phyloP scores from a whole-genome alignment of 2,329 filamentous ascomycete species.

The Claviceps arundinis region DNA sequence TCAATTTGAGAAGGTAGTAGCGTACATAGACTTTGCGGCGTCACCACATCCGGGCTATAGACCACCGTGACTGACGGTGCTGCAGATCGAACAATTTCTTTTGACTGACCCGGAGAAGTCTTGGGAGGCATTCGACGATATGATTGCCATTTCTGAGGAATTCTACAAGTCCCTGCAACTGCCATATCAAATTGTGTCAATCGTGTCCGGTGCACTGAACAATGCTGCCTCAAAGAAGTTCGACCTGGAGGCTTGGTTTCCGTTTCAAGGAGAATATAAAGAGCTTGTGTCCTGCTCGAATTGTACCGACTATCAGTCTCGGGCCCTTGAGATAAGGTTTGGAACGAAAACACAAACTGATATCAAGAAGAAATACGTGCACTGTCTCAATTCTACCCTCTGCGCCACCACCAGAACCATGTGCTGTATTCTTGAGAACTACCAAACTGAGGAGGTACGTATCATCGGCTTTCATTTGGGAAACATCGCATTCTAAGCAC shows the following conservation, averaged over 20 bases:
- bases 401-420: conserved; percentile 85
- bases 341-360: conserved; percentile 79
- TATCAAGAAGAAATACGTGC: conserved; percentile 79
- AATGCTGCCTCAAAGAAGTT: conserved; percentile 70
- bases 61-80: conserved; percentile 1
- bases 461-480: background rate
- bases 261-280: conserved; percentile 94
- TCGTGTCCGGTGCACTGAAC: conserved; percentile 92
- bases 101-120: conserved; percentile 77
- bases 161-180: conserved; percentile 87
- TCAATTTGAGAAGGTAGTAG: conserved; percentile 76
- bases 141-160: conserved; percentile 83
- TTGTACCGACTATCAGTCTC: conserved; percentile 94
- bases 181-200: conserved; percentile 83
- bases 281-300: conserved; percentile 96
- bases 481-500: background rate
- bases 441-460: conserved; percentile 68
- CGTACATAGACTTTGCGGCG: background rate
- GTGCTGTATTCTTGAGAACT: conserved; percentile 94
- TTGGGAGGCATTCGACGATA: conserved; percentile 86
- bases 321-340: conserved; percentile 84
- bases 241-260: conserved; percentile 94
- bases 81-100: conserved; percentile 59
- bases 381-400: conserved; percentile 80
- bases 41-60: background rate